A percentile compares a stretch with the other conserved stretches of the same genome.
These are phyloP conservation scores for Cyberlindnera xylosilytica DNA, from an alignment of 805 yeast genomes.

Conservation along the genomic window DNA sequence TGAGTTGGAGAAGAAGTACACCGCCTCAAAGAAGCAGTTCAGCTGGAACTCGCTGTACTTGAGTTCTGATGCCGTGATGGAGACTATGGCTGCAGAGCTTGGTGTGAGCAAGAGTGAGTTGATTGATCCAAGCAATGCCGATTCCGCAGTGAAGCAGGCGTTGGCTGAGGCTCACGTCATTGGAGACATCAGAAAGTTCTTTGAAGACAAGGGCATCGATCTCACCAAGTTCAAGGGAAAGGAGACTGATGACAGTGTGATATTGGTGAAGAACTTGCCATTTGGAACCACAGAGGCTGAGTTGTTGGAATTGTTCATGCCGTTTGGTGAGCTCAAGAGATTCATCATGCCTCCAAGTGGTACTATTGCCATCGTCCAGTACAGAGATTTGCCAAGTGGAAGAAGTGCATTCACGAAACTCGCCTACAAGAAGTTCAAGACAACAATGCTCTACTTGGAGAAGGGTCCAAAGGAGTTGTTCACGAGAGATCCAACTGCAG, in stretches of 20 bases:
- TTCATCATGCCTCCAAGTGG: constrained; percentile 95
- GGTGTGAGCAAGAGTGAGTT: constrained; percentile 82
- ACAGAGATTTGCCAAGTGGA: constrained; percentile 76
- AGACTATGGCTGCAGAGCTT: constrained; percentile 79
- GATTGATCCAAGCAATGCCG: constrained; percentile 82
- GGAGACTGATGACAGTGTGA: constrained; percentile 76
- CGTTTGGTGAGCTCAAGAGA: constrained; percentile 76
- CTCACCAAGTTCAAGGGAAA: constrained; percentile 60
- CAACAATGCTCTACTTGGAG: constrained; percentile 83
- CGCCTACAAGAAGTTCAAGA: constrained; percentile 84
- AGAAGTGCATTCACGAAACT: constrained; percentile 86
- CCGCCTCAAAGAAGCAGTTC: constrained; percentile 83
- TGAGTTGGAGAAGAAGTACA: constrained; percentile 77
- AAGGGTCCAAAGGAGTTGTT: constrained; percentile 89
- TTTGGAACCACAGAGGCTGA: constrained; percentile 81
- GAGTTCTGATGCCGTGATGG: constrained; percentile 89
- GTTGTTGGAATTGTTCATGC: constrained; percentile 74
- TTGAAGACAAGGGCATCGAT: constrained; percentile 84
- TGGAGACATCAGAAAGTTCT: constrained; percentile 84
- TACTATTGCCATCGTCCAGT: constrained; percentile 91
- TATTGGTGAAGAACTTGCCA: constrained; percentile 88
- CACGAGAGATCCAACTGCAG: constrained; percentile 47
- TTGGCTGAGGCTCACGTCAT: constrained; percentile 95
- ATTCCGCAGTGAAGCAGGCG: constrained; percentile 93
- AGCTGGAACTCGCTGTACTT: constrained; percentile 93